Conservation (phyloP, 495 filamentous ascomycete species). For the Podospora fimiseda region DNA sequence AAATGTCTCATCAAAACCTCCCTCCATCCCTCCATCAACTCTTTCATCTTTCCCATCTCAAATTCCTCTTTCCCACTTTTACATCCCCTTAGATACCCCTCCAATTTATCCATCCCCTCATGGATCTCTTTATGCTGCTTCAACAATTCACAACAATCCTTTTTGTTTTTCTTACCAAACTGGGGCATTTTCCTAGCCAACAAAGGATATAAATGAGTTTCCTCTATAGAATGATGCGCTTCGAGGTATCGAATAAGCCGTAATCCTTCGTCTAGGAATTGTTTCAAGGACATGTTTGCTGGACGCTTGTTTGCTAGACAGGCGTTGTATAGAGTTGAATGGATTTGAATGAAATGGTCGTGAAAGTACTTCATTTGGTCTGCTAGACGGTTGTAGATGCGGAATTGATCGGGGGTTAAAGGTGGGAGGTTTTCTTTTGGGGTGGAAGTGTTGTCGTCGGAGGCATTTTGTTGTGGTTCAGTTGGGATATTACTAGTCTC, state of each 20-base stretch:
- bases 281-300: constrained; percentile 47
- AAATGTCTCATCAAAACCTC: constrained; percentile 66
- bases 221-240: constrained; percentile 80
- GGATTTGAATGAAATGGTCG: constrained; percentile 67
- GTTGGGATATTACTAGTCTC: too few relatives aligned
- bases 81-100: constrained; percentile 61
- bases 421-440: constrained; percentile 18
- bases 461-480: too few relatives aligned
- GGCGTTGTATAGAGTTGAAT: constrained; percentile 61
- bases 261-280: constrained; percentile 57
- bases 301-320: constrained; percentile 49
- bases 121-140: constrained; percentile 82
- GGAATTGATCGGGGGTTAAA: constrained; percentile 21
- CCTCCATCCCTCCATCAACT: constrained; percentile 59
- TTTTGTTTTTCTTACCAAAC: constrained; percentile 38
- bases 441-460: too few relatives aligned
- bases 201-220: constrained; percentile 72
- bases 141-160: constrained; percentile 47
- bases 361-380: constrained; percentile 78
- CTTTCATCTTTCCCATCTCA: constrained; percentile 59
- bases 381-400: constrained; percentile 62
- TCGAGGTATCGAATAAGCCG: constrained; percentile 63
- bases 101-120: constrained; percentile 65
- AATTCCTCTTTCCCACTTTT: constrained; percentile 60
- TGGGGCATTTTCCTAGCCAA: constrained; percentile 76